phyloP scores from a whole-genome alignment of 139 green algal genomes.

The Zygnema circumcarinatum region DNA sequence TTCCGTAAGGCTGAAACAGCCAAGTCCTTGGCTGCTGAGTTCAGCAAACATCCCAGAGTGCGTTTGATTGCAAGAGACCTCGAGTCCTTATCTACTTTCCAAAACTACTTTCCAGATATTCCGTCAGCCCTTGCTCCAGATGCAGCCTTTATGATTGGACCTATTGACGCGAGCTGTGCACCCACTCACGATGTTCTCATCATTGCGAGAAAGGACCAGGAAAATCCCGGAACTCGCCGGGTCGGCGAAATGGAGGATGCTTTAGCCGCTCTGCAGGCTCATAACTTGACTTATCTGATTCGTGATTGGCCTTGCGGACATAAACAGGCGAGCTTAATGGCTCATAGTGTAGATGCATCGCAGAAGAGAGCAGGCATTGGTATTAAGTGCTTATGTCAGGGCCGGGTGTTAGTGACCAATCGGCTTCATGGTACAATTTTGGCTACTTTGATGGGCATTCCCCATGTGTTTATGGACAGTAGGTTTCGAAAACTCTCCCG shows the following conservation, averaged over 20 bases:
- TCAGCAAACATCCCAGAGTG: neutral
- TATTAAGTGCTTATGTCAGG: neutral
- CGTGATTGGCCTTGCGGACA: neutral
- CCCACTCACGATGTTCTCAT: neutral
- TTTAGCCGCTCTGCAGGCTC: neutral
- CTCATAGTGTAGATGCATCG: neutral
- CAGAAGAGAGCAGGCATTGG: neutral
- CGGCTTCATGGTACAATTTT: neutral
- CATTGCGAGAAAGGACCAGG: neutral
- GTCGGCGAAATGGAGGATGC: no score
- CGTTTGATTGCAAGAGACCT: neutral
- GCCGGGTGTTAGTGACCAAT: neutral
- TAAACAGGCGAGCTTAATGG: no score
- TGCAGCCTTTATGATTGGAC: neutral
- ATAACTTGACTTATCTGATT: neutral
- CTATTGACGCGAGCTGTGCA: neutral
- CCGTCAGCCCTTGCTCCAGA: neutral
- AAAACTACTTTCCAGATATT: neutral
- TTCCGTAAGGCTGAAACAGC: neutral
- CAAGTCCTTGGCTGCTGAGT: neutral
- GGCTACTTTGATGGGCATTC: neutral
- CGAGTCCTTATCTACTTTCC: neutral
- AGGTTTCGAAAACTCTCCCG: neutral
- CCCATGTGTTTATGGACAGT: neutral
- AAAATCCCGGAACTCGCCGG: no score